These are phyloP conservation scores for Corrigiola litoralis DNA, from an alignment of 179 eudicot species.

Conservation along the genomic window DNA sequence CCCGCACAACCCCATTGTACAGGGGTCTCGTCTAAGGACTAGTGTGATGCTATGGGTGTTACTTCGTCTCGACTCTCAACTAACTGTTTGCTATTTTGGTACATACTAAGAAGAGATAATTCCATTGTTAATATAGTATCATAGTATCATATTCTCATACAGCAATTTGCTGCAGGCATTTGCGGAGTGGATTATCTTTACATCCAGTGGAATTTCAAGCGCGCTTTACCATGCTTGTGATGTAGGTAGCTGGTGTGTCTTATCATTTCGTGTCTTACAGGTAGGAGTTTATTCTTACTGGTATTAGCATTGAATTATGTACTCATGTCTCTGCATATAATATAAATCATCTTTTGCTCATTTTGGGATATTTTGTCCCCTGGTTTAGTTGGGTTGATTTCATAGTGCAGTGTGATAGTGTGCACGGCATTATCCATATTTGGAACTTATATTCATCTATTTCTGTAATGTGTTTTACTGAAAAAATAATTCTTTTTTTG, in stretches of 20 bases:
- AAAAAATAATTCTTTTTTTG: neutral
- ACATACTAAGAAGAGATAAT: too few relatives aligned
- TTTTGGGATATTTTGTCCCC: neutral
- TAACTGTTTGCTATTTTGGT: neutral
- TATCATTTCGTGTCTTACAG: slow-evolving; percentile 64
- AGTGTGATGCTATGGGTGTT: neutral
- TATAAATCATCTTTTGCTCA: neutral
- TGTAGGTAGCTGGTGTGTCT: slow-evolving; percentile 87
- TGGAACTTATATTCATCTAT: neutral
- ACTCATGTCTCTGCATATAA: neutral
- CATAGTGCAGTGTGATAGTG: neutral
- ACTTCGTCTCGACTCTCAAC: neutral
- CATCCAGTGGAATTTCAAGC: slow-evolving; percentile 83
- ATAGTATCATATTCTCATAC: neutral
- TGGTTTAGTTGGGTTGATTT: neutral
- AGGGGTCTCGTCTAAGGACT: too few relatives aligned
- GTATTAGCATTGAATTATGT: neutral
- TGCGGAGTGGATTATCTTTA: slow-evolving; percentile 89
- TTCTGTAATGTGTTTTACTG: neutral
- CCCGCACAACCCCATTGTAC: neutral
- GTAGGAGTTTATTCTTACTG: slow-evolving; percentile 29
- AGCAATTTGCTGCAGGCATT: slow-evolving; percentile 53
- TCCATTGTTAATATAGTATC: neutral
- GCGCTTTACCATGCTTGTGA: slow-evolving; percentile 95
- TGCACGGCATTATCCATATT: too few relatives aligned